Evolutionary conservation across 768 basidiomycete genomes (phyloP).

Genomic region (Agrocybe praecox): DNA sequence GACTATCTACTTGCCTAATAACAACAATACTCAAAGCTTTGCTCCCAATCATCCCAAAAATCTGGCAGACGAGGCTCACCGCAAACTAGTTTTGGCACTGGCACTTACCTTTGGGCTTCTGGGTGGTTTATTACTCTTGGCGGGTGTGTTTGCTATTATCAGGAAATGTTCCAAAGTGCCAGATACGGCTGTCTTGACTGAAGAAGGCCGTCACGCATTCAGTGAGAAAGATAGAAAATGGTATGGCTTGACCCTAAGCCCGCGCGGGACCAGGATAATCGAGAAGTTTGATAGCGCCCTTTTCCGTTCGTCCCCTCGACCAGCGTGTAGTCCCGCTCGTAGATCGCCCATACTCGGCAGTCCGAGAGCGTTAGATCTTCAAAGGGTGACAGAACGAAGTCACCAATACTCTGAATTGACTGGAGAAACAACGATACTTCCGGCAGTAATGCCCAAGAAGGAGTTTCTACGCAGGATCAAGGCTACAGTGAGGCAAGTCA

Average conservation of each 20-base stretch:
- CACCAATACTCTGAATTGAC: slow-evolving; percentile 29
- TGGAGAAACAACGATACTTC: slow-evolving; percentile 31
- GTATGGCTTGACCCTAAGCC: slow-evolving; percentile 55
- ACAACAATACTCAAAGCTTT: slow-evolving; percentile 34
- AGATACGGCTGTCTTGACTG: slow-evolving; percentile 62
- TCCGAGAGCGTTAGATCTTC: slow-evolving; percentile 47
- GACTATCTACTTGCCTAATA: slow-evolving; percentile 46
- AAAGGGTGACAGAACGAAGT: slow-evolving; percentile 49
- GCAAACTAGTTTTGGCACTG: slow-evolving; percentile 57
- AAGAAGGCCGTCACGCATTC: slow-evolving; percentile 59
- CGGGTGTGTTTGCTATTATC: slow-evolving; percentile 54
- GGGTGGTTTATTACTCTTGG: slow-evolving; percentile 59
- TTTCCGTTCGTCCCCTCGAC: neutral
- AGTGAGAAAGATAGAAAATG: slow-evolving; percentile 68
- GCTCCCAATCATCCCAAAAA: slow-evolving; percentile 33
- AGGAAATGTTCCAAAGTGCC: slow-evolving; percentile 58
- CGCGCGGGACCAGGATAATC: slow-evolving; percentile 25
- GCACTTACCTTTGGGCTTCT: slow-evolving; percentile 63
- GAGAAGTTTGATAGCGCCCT: slow-evolving; percentile 12
- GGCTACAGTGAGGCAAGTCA: slow-evolving; percentile 68
- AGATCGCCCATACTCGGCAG: slow-evolving; percentile 6
- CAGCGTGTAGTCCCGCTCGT: neutral
- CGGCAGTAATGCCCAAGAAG: slow-evolving; percentile 67
- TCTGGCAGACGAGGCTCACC: slow-evolving; percentile 45
- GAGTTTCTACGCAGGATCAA: slow-evolving; percentile 69